A percentile compares a stretch with the other conserved stretches of the same genome.
phyloP scores from a whole-genome alignment of 257 asterid species.

The Plectranthus barbatus region DNA sequence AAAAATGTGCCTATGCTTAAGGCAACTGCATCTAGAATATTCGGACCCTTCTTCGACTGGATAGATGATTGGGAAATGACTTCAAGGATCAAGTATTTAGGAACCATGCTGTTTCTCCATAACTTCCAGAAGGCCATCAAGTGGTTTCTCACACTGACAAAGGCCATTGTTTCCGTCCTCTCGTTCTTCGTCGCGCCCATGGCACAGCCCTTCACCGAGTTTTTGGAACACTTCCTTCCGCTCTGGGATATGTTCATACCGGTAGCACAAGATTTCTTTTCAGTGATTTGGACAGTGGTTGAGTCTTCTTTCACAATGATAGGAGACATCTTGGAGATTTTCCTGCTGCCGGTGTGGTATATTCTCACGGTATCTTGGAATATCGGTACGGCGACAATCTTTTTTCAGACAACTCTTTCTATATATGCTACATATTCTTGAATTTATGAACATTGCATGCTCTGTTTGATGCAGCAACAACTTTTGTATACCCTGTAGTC shows the following conservation, averaged over 20 bases:
- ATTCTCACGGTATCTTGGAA: conserved; percentile 26
- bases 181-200: conserved; percentile 39
- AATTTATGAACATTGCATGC: neutral
- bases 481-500: conserved; percentile 41
- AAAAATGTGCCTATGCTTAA: conserved; percentile 76
- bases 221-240: conserved; percentile 47
- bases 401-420: neutral
- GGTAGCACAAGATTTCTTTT: conserved; percentile 27
- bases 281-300: conserved; percentile 39
- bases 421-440: neutral
- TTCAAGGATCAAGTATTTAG: conserved; percentile 62
- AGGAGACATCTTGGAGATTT: conserved; percentile 41
- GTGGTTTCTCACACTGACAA: conserved; percentile 50
- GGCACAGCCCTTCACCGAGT: conserved; percentile 36
- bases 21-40: conserved; percentile 63
- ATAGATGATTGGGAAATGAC: conserved; percentile 88
- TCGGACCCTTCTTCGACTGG: conserved; percentile 85
- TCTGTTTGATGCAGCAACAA: conserved; percentile 33
- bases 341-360: conserved; percentile 58
- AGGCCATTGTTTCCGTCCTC: conserved; percentile 31
- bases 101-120: conserved; percentile 80
- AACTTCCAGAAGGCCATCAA: conserved; percentile 63
- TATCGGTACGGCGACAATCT: conserved; percentile 35
- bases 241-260: conserved; percentile 39
- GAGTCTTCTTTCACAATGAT: conserved; percentile 38